Evolutionary conservation across 1,284 basidiomycete species (phyloP).

Genomic region (Cryptococcus sp.): DNA sequence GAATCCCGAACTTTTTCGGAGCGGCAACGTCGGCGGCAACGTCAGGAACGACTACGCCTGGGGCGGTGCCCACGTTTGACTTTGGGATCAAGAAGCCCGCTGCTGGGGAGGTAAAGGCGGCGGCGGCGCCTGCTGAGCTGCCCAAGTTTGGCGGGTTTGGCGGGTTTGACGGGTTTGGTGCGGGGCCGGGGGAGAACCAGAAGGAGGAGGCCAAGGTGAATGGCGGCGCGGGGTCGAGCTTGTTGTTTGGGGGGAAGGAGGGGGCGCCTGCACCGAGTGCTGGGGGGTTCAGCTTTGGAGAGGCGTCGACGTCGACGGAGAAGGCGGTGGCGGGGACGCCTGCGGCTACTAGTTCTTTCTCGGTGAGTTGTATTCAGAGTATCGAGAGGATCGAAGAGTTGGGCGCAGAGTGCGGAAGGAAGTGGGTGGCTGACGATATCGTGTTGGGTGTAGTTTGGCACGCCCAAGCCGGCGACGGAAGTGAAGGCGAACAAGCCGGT

Average conservation of each 20-base stretch:
- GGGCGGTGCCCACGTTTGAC: conserved; percentile 24
- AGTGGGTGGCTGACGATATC: background rate
- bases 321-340: background rate
- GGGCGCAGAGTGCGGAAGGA: too few species aligned
- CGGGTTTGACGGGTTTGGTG: conserved; percentile 1
- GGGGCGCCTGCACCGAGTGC: background rate
- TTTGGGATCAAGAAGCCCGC: conserved; percentile 27
- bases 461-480: conserved; percentile 15
- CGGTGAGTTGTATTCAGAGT: conserved; percentile 14
- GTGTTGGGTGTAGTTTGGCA: conserved; percentile 1
- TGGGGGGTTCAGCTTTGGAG: conserved; percentile 20
- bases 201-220: conserved; percentile 1
- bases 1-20: conserved; percentile 39
- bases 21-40: conserved; percentile 18
- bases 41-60: conserved; percentile 23
- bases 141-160: background rate
- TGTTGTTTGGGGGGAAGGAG: background rate
- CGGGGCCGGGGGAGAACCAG: conserved; percentile 9
- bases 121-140: conserved; percentile 7
- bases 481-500: conserved; percentile 16
- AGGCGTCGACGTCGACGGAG: background rate
- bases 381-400: too few species aligned
- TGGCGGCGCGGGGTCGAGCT: background rate
- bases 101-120: conserved; percentile 6
- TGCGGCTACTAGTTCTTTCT: conserved; percentile 7